Percentiles rank a stretch among this genome's conserved stretches.
Evolutionary conservation across 148 eudicot genomes (phyloP).

Genomic region (Pouteria glomerata): DNA sequence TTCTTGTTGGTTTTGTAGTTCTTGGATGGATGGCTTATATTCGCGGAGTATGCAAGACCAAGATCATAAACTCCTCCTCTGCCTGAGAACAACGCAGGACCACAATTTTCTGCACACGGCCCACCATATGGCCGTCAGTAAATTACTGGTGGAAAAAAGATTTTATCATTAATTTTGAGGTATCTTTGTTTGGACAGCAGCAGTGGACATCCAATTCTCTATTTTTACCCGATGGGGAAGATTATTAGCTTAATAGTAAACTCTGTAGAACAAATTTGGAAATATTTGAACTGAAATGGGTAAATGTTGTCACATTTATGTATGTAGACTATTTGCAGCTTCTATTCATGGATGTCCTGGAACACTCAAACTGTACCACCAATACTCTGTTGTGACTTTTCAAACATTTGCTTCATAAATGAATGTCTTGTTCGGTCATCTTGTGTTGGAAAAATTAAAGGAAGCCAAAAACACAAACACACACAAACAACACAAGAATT

Average conservation of each 20-base stretch:
- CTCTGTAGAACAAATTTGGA: too few relatives aligned
- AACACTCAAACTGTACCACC: neutral
- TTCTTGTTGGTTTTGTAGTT: slow-evolving; percentile 37
- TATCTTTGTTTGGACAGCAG: too few relatives aligned
- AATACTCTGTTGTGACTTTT: neutral
- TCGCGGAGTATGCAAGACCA: slow-evolving; percentile 73
- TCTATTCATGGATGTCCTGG: neutral
- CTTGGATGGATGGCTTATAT: slow-evolving; percentile 92
- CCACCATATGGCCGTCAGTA: slow-evolving; percentile 13
- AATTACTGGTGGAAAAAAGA: too few relatives aligned
- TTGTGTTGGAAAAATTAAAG: too few relatives aligned
- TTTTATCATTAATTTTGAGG: too few relatives aligned
- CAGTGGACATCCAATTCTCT: too few relatives aligned
- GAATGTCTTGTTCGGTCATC: too few relatives aligned
- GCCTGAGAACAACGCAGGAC: slow-evolving; percentile 26
- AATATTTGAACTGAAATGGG: neutral
- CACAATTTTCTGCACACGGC: neutral
- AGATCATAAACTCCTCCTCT: slow-evolving; percentile 28
- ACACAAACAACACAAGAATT: too few relatives aligned
- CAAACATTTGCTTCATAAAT: too few relatives aligned
- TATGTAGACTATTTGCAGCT: neutral
- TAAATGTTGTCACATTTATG: neutral
- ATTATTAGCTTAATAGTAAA: neutral
- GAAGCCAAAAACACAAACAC: too few relatives aligned
- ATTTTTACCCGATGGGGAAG: neutral